Percentiles rank a stretch among this genome's conserved stretches.
Conservation (phyloP, 257 asterid species). For the Przewalskia tangutica region DNA sequence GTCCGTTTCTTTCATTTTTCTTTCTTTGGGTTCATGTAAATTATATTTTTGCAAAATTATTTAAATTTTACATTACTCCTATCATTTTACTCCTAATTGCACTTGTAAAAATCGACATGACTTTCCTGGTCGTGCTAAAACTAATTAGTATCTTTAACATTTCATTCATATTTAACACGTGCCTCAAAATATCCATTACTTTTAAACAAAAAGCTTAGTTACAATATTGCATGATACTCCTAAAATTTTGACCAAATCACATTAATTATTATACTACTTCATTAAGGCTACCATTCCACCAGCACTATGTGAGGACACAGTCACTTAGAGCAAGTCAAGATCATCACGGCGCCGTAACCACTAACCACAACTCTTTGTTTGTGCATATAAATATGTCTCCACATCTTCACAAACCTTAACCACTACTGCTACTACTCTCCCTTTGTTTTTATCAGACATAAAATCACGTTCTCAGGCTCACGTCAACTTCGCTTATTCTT, state of each 20-base stretch:
- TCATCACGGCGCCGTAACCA: conserved; percentile 35
- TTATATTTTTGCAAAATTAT: no score
- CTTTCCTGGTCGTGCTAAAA: not conserved
- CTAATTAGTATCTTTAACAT: not conserved
- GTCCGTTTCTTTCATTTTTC: no score
- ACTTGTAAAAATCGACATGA: not conserved
- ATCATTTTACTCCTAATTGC: no score
- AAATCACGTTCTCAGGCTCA: not conserved
- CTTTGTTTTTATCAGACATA: not conserved
- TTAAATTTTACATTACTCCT: no score
- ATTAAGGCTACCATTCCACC: not conserved
- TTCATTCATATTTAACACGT: not conserved
- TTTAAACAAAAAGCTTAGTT: not conserved
- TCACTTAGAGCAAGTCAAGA: conserved; percentile 11
- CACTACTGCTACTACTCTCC: not conserved
- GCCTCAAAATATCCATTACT: not conserved
- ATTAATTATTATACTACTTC: not conserved
- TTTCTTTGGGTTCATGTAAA: no score
- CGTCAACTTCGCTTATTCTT: not conserved
- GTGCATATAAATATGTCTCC: not conserved
- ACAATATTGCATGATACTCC: not conserved
- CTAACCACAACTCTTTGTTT: not conserved
- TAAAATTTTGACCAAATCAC: not conserved
- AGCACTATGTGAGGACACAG: not conserved
- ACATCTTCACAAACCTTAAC: not conserved